phyloP scores from a whole-genome alignment of 2,329 filamentous ascomycete genomes.

The Trichoderma atroviride region DNA sequence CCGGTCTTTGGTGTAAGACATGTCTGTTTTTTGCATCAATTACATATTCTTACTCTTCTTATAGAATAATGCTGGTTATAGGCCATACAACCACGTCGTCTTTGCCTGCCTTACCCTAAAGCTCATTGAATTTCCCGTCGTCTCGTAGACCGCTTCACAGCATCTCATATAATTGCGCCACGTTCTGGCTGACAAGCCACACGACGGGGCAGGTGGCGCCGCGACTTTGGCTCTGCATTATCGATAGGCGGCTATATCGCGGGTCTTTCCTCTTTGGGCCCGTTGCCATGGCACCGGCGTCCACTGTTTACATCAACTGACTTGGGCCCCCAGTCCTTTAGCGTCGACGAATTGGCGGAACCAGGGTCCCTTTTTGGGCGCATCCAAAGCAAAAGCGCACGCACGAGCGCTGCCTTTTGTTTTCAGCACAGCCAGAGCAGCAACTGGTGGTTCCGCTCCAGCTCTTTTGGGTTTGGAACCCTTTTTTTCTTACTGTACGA shows the following conservation, averaged over 20 bases:
- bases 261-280: conserved; percentile 10
- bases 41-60: neutral
- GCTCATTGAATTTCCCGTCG: neutral
- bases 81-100: neutral
- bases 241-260: conserved; percentile 33
- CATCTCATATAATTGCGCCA: neutral
- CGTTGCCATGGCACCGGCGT: conserved; percentile 45
- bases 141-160: neutral
- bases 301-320: conserved; percentile 42
- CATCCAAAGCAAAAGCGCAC: neutral
- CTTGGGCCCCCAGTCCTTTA: conserved; percentile 26
- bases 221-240: conserved; percentile 7
- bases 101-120: neutral
- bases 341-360: conserved; percentile 27
- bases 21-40: neutral
- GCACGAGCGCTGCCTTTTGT: conserved; percentile 22
- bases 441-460: conserved; percentile 7
- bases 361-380: conserved; percentile 16
- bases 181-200: neutral
- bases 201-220: neutral
- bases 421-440: conserved; percentile 12
- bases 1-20: neutral
- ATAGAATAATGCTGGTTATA: neutral
- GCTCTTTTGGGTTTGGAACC: conserved; percentile 22
- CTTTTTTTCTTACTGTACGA: neutral